Evolutionary conservation across 1,284 basidiomycete species (phyloP).

Genomic region (Leccinum variabile): DNA sequence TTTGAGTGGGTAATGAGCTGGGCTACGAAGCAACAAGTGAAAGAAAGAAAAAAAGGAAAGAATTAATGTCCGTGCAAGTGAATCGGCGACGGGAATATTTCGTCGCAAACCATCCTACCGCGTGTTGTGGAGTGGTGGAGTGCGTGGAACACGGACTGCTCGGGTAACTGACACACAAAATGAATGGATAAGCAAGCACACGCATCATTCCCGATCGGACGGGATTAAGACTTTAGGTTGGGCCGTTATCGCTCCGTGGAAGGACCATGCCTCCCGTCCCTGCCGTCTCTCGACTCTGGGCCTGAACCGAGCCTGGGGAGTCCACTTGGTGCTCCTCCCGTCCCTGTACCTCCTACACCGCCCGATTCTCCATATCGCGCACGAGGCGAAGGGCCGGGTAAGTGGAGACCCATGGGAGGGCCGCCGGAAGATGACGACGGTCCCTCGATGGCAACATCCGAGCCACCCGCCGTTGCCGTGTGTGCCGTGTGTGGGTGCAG

Average conservation of each 20-base stretch:
- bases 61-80: conserved; percentile 25
- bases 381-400: conserved; percentile 31
- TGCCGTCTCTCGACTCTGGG: conserved; percentile 31
- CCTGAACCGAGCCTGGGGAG: conserved; percentile 12
- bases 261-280: conserved; percentile 33
- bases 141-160: conserved; percentile 13
- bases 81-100: conserved; percentile 14
- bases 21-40: neutral
- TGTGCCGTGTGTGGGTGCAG: conserved; percentile 16
- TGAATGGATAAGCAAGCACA: conserved; percentile 3
- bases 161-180: conserved; percentile 9
- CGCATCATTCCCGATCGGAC: conserved; percentile 5
- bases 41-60: conserved; percentile 1
- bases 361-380: conserved; percentile 31
- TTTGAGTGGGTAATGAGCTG: conserved; percentile 10
- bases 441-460: conserved; percentile 36
- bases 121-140: conserved; percentile 17
- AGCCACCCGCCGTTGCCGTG: conserved; percentile 17
- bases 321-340: neutral
- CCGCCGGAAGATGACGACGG: conserved; percentile 14
- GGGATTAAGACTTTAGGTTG: conserved; percentile 1
- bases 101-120: conserved; percentile 3
- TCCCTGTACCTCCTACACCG: conserved; percentile 1
- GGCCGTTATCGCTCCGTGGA: conserved; percentile 28
- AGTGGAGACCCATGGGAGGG: conserved; percentile 29